phyloP scores from a whole-genome alignment of 148 eudicot genomes.

The Chenopodium quinoa region DNA sequence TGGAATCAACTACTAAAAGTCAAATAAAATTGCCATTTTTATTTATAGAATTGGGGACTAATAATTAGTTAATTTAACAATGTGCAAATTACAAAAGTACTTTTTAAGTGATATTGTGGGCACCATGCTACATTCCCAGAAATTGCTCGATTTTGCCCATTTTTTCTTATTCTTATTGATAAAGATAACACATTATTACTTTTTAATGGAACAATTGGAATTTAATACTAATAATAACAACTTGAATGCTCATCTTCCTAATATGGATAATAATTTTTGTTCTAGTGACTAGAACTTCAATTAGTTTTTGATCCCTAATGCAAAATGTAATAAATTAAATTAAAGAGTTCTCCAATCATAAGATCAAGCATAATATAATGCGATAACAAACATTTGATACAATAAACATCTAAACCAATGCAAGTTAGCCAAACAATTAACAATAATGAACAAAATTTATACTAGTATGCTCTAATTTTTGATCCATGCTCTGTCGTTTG shows the following conservation, averaged over 20 bases:
- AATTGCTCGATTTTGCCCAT: no score
- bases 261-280: neutral
- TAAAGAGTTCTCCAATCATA: no score
- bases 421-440: no score
- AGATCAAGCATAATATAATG: no score
- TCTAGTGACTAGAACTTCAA: neutral
- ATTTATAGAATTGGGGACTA: neutral
- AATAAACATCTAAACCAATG: no score
- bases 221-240: neutral
- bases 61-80: neutral
- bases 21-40: neutral
- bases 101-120: neutral
- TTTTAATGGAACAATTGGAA: neutral
- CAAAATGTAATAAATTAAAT: no score
- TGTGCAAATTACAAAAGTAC: constrained; percentile 4
- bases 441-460: no score
- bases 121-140: constrained; percentile 1
- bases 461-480: no score
- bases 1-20: constrained; percentile 9
- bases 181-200: no score
- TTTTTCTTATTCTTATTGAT: no score
- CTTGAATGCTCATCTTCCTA: neutral
- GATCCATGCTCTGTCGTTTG: no score
- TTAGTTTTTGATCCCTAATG: neutral
- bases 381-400: no score